Conservation (phyloP, 1,284 basidiomycete genomes). For the Sporisorium reilianum region DNA sequence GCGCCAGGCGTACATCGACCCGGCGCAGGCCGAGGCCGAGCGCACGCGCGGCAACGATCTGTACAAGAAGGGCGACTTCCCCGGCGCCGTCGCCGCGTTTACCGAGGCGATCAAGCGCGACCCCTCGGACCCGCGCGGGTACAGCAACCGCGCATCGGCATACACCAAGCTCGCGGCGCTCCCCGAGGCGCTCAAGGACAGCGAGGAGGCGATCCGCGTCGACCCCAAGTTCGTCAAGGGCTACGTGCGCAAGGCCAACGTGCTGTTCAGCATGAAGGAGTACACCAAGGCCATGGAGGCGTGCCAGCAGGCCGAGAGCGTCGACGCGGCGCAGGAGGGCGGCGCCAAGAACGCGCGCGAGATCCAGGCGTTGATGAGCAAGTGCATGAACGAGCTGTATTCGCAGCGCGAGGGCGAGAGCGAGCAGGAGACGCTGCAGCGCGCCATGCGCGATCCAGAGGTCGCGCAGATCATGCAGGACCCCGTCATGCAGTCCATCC, state of each 20-base stretch:
- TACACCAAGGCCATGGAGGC: slow-evolving; percentile 77
- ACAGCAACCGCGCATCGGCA: slow-evolving; percentile 96
- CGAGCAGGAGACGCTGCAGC: slow-evolving; percentile 90
- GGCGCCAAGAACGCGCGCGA: slow-evolving; percentile 56
- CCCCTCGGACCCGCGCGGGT: slow-evolving; percentile 88
- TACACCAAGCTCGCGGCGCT: slow-evolving; percentile 95
- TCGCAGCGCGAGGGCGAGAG: slow-evolving; percentile 85
- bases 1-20: slow-evolving; percentile 87
- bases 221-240: slow-evolving; percentile 84
- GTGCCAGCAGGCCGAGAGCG: slow-evolving; percentile 55
- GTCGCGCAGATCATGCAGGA: slow-evolving; percentile 78
- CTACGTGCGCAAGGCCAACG: slow-evolving; percentile 91
- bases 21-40: slow-evolving; percentile 83
- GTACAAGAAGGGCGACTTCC: slow-evolving; percentile 80
- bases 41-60: slow-evolving; percentile 90
- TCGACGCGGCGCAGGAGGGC: slow-evolving; percentile 52
- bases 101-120: slow-evolving; percentile 96
- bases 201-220: slow-evolving; percentile 89
- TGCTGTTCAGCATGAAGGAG: slow-evolving; percentile 91
- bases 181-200: slow-evolving; percentile 96
- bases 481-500: slow-evolving; percentile 75
- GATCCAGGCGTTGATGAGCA: slow-evolving; percentile 55
- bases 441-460: slow-evolving; percentile 98
- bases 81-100: slow-evolving; percentile 90
- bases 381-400: slow-evolving; percentile 80